Evolutionary conservation across 139 green algal genomes (phyloP).

Genomic region (Chlorella ohadii): DNA sequence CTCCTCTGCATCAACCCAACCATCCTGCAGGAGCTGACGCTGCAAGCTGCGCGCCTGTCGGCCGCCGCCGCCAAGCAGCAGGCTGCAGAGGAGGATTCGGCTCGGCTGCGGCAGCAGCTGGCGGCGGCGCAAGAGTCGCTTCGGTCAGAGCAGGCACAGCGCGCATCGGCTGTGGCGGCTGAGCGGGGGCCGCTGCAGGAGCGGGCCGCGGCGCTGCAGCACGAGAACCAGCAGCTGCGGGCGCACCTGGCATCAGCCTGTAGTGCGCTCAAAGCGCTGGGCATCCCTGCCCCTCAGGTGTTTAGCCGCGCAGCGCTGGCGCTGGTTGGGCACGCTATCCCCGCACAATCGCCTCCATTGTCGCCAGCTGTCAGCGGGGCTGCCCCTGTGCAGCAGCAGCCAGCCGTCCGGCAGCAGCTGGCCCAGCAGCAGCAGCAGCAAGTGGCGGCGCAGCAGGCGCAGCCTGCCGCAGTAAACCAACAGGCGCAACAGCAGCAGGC

Average conservation of each 20-base stretch:
- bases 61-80: background rate
- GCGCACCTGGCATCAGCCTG: constrained; percentile 11
- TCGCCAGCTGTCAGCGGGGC: background rate
- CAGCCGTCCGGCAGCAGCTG: background rate
- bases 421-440: background rate
- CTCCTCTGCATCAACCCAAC: no score
- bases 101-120: background rate
- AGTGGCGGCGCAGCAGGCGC: background rate
- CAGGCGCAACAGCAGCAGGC: background rate
- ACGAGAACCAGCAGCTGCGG: constrained; percentile 25
- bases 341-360: background rate
- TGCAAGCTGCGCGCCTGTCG: background rate
- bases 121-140: background rate
- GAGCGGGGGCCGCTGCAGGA: constrained; percentile 3
- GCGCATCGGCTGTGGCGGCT: background rate
- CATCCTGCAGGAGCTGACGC: background rate
- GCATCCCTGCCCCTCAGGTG: constrained; percentile 28
- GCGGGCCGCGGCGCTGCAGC: background rate
- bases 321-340: background rate
- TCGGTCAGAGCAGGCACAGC: background rate
- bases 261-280: background rate
- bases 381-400: background rate
- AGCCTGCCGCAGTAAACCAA: background rate
- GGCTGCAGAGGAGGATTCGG: background rate
- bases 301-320: constrained; percentile 4